Conservation (phyloP, 768 basidiomycete genomes). For the Coprinellus aureogranulatus region DNA sequence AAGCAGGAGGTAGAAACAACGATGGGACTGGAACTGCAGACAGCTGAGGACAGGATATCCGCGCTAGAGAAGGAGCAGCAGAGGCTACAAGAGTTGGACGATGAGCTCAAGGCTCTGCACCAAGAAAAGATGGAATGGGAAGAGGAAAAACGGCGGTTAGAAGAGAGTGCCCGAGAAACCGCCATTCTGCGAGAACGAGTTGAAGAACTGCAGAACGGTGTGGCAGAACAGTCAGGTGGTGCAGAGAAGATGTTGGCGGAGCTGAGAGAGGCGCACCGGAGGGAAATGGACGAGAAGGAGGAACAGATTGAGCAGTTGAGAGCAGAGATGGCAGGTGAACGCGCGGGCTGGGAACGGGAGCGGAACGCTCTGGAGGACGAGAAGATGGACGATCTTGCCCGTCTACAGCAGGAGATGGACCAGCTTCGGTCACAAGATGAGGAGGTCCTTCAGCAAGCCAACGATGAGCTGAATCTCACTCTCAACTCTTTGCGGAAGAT, state of each 20-base stretch:
- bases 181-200: slow-evolving; percentile 43
- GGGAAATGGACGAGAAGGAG: slow-evolving; percentile 42
- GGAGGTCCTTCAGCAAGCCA: slow-evolving; percentile 33
- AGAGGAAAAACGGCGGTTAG: slow-evolving; percentile 42
- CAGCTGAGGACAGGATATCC: slow-evolving; percentile 61
- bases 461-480: slow-evolving; percentile 46
- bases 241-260: slow-evolving; percentile 39
- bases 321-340: slow-evolving; percentile 42
- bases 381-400: slow-evolving; percentile 42
- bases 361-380: slow-evolving; percentile 47
- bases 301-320: slow-evolving; percentile 36
- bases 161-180: slow-evolving; percentile 35
- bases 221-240: slow-evolving; percentile 37
- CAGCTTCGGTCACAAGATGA: slow-evolving; percentile 41
- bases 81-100: slow-evolving; percentile 46
- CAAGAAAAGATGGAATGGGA: slow-evolving; percentile 53
- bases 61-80: slow-evolving; percentile 56
- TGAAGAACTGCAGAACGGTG: slow-evolving; percentile 31
- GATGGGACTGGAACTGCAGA: slow-evolving; percentile 63
- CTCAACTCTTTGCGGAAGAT: neutral
- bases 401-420: slow-evolving; percentile 46
- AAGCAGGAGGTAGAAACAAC: slow-evolving; percentile 68
- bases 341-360: slow-evolving; percentile 50
- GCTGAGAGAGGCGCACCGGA: slow-evolving; percentile 27
- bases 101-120: slow-evolving; percentile 45